Base-by-base conservation (phyloP, 805 yeast species). In the Kuraishia borneana region DNA sequence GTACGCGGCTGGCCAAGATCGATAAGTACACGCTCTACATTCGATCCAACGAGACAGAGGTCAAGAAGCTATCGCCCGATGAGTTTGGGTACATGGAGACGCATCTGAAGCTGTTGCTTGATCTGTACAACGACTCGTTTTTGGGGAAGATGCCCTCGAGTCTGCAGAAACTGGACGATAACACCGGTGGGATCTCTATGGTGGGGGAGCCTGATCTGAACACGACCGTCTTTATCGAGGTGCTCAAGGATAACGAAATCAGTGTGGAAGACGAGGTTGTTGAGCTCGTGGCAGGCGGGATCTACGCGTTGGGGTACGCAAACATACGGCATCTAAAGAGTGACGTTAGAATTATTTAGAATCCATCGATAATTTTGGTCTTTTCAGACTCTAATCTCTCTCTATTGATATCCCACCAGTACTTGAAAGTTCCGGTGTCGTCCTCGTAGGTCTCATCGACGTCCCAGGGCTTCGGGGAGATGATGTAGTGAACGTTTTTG, bases 141-240 rank as follows among this genome's bases (percentile, higher is more conserved):
- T 58, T 89, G 37, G 61, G 64, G 38, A 66, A 70, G 36, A 57
- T 88, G 43, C 96, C 96, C 0, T 68, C 63, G 14, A 65, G 68
- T 26, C 56, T 85, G 33, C 85, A 80, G 32, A 73, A 76, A 4
- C 60, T 92, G 38, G 94, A 87, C 46, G 96, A 85, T 42, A 70
- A 70, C 2, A 66, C 74, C 9, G 83, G 79, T 18, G 72, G 70
- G 10, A 51, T 78, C 10, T 63, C 73, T 6, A 88, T 92, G 97
- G 63, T 89, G 2, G 81, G 75, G 12, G 68, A 66, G 39, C 97
- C 97, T 0, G 83, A 83, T 32, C 44, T 82, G 49, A 68, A 81
- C 41, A 70, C 65, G 38, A 83, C 92, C 5, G 96, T 92, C 1
- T 87, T 85, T 46, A 61, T 88, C 8, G 65, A 71, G 31, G 79